Conservation (phyloP, 495 filamentous ascomycete species). For the Penicillium pancosmium region DNA sequence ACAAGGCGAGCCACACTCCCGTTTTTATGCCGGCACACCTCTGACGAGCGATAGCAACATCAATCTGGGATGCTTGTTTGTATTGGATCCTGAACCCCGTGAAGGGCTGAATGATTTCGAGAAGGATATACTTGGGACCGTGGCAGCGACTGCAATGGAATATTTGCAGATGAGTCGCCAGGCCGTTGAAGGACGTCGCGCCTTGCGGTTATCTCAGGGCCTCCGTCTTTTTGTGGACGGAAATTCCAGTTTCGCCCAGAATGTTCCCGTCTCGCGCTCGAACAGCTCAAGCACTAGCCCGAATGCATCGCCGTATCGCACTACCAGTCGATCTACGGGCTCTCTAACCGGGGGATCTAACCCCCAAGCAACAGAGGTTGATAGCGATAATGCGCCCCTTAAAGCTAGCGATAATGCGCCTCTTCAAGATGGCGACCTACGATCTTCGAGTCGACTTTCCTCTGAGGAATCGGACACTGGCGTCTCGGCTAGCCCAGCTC, state of each 20-base stretch:
- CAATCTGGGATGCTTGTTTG: constrained; percentile 29
- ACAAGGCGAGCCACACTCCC: constrained; percentile 24
- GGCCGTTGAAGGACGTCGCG: constrained; percentile 48
- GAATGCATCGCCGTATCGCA: not conserved
- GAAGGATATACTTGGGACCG: constrained; percentile 31
- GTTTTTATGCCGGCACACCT: constrained; percentile 33
- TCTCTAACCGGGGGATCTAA: too few species aligned
- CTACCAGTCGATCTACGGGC: too few species aligned
- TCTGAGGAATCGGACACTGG: too few species aligned
- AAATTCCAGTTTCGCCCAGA: not conserved
- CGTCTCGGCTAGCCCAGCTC: not conserved
- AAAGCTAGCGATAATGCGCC: too few species aligned
- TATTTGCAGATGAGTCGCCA: constrained; percentile 56
- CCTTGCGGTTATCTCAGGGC: constrained; percentile 53
- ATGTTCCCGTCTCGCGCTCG: not conserved
- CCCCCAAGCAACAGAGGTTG: too few species aligned
- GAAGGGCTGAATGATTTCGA: constrained; percentile 21
- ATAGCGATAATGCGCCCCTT: too few species aligned
- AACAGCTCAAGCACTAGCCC: too few species aligned
- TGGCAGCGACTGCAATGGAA: constrained; percentile 56
- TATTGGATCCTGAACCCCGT: constrained; percentile 29
- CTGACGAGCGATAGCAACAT: constrained; percentile 21
- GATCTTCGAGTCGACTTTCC: too few species aligned
- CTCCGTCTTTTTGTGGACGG: constrained; percentile 60
- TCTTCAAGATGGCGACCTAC: too few species aligned